Base-by-base conservation (phyloP, 192 early-diverging fungal species). In the Spizellomyces sp. region DNA sequence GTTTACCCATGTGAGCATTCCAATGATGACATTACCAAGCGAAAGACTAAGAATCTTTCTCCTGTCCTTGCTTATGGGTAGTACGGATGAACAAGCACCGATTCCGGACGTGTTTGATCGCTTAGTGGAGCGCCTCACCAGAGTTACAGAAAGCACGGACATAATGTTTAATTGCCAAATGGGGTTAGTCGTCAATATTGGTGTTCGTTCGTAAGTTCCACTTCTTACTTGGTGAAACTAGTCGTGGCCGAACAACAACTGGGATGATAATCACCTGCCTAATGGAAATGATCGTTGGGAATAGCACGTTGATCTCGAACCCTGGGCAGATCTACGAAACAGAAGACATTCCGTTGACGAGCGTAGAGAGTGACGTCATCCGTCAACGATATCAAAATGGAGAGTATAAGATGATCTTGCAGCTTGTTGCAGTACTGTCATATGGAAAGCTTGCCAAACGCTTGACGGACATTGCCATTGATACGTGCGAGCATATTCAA, bases 81-180 rank as follows among this genome's bases (percentile, higher is more conserved):
- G 77, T 45, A 83, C 88, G 4, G 87, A 87, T 67, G 87, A 89
- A 65, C 87, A 88, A 76, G 83, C 88, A 36, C 88, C 88, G 10
- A 90, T 90, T 45, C 88, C 88, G 0, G 87, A 84, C 64, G 88
- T 90, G 12, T 90, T 90, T 69, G 84, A 90, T 66, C 79, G 81
- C 56, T 70, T 90, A 9, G 77, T 88, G 15, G 77, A 80, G 21
- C 58, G 88, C 27, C 48, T 88, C 66, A 70, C 76, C 48, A 44
- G 46, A n/a, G 59, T 81, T 8, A 54, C 60, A n/a, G 27, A 10
- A 10, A 21, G 27, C 2, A 41, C 45, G 12, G 85, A 90, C 63
- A 70, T 81, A 14, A 59, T 90, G 48, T 90, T 89, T 73, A 90
- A 90, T 55, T 90, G 88, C 71, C 88, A 90, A 70, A 90, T 90